phyloP scores from a whole-genome alignment of 345 rosid genomes.

The Dimocarpus longan region DNA sequence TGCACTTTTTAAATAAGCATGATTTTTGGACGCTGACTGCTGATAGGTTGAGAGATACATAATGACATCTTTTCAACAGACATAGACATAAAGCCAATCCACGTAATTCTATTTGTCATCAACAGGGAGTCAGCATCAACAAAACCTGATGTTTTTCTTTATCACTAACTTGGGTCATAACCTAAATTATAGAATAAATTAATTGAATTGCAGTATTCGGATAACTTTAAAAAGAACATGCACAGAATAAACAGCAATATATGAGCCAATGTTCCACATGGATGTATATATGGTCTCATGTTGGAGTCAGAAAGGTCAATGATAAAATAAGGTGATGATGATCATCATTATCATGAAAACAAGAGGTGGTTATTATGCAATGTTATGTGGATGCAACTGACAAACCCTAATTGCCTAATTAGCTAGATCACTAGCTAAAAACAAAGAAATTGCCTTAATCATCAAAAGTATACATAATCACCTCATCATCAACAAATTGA shows the following conservation, averaged over 20 bases:
- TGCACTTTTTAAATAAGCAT: background rate
- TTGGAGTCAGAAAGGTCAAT: slow-evolving; percentile 10
- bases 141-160: slow-evolving; percentile 5
- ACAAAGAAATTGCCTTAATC: background rate
- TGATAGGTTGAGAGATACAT: background rate
- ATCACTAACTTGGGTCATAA: background rate
- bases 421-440: slow-evolving; percentile 23
- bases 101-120: slow-evolving; percentile 1
- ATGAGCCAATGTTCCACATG: slow-evolving; percentile 15
- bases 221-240: background rate
- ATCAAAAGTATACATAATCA: slow-evolving; percentile 16
- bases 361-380: slow-evolving; percentile 17
- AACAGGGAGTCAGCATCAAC: background rate
- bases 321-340: slow-evolving; percentile 14
- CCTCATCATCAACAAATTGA: slow-evolving; percentile 21
- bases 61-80: slow-evolving; percentile 14
- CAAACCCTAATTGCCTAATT: background rate
- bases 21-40: background rate
- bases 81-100: slow-evolving; percentile 15
- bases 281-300: background rate
- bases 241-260: background rate
- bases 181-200: slow-evolving; percentile 18
- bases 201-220: background rate
- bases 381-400: slow-evolving; percentile 40
- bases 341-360: background rate